These are phyloP conservation scores for Luzula sylvatica DNA, from an alignment of 176 grass and related monocot genomes.

Conservation along the genomic window DNA sequence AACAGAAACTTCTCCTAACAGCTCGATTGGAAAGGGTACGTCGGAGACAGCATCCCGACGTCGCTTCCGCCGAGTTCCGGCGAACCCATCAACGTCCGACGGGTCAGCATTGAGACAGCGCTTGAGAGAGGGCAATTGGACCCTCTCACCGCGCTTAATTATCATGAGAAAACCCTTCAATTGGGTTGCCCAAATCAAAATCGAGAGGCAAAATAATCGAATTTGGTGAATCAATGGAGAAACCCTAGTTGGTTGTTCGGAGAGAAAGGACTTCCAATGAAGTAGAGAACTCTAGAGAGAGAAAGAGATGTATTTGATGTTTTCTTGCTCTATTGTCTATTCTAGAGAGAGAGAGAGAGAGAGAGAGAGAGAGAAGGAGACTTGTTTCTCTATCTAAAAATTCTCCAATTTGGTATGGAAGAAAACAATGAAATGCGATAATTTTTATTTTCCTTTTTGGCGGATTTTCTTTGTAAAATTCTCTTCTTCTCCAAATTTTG, in stretches of 20 bases:
- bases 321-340: no score
- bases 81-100: slow-evolving; percentile 14
- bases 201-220: no score
- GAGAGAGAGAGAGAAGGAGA: background rate
- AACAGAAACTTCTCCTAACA: slow-evolving; percentile 58
- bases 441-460: no score
- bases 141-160: slow-evolving; percentile 79
- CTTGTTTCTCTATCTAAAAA: background rate
- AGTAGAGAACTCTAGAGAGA: background rate
- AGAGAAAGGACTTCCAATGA: background rate
- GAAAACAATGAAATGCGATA: no score
- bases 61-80: slow-evolving; percentile 37
- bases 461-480: no score
- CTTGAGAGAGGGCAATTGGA: slow-evolving; percentile 53
- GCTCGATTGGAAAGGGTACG: slow-evolving; percentile 73
- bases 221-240: background rate
- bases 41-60: slow-evolving; percentile 27
- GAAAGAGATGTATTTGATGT: background rate
- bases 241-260: slow-evolving; percentile 4
- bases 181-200: no score
- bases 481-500: no score
- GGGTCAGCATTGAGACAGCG: slow-evolving; percentile 60
- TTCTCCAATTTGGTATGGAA: slow-evolving; percentile 11
- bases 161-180: slow-evolving; percentile 50
- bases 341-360: no score